Evolutionary conservation across 768 basidiomycete genomes (phyloP).

Genomic region (Mycena metata): DNA sequence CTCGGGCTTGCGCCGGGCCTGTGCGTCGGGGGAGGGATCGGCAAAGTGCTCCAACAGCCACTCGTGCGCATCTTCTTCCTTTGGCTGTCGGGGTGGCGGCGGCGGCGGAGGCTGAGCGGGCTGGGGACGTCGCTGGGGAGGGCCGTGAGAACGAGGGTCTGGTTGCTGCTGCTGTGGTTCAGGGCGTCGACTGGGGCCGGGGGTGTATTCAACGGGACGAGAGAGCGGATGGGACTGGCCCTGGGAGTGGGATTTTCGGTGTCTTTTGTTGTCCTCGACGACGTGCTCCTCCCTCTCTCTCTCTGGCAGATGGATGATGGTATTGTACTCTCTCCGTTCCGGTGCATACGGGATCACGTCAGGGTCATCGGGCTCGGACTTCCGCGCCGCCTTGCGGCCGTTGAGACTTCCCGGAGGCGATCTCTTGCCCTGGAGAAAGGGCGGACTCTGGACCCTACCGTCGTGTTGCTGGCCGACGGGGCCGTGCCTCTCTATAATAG

Average conservation of each 20-base stretch:
- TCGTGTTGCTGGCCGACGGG: constrained; percentile 8
- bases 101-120: constrained; percentile 6
- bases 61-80: constrained; percentile 69
- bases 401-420: constrained; percentile 64
- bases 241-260: constrained; percentile 25
- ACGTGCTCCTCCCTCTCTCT: constrained; percentile 29
- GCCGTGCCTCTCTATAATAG: constrained; percentile 23
- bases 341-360: constrained; percentile 37
- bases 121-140: constrained; percentile 27
- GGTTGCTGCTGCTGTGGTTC: constrained; percentile 18
- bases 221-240: constrained; percentile 9
- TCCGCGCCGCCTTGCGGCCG: constrained; percentile 61
- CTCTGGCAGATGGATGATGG: constrained; percentile 37
- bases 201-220: constrained; percentile 19
- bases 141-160: constrained; percentile 24
- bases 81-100: constrained; percentile 34
- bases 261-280: constrained; percentile 23
- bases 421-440: constrained; percentile 46
- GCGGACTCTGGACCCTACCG: constrained; percentile 27
- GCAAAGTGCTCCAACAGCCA: constrained; percentile 71
- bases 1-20: constrained; percentile 23
- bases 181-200: constrained; percentile 27
- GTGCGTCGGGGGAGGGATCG: constrained; percentile 46
- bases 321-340: constrained; percentile 32
- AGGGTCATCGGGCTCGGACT: constrained; percentile 51